Conservation (phyloP, 495 filamentous ascomycete species). For the Lindgomyces ingoldianus region DNA sequence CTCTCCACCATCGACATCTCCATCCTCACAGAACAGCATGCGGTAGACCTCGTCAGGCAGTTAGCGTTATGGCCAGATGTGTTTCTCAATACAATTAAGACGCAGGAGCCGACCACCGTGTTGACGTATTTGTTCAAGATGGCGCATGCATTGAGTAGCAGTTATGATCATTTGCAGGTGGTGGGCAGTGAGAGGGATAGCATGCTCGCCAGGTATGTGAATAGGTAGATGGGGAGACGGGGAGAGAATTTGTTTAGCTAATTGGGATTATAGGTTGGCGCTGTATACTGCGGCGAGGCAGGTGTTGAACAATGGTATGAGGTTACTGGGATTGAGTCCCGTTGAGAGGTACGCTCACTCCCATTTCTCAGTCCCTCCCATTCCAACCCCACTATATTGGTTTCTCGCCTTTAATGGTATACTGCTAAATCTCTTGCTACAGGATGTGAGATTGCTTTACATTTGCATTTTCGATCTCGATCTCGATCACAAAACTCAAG, state of each 20-base stretch:
- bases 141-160: constrained; percentile 43
- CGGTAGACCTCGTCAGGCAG: constrained; percentile 59
- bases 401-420: too few relatives aligned
- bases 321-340: constrained; percentile 48
- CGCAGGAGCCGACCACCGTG: constrained; percentile 63
- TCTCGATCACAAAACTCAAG: too few relatives aligned
- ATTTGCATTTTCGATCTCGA: too few relatives aligned
- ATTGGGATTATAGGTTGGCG: constrained; percentile 35
- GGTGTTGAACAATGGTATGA: constrained; percentile 49
- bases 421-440: too few relatives aligned
- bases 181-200: constrained; percentile 41
- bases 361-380: background rate
- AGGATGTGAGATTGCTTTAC: too few relatives aligned
- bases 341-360: constrained; percentile 43
- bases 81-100: constrained; percentile 61
- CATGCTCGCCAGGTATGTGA: constrained; percentile 36
- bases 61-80: constrained; percentile 66
- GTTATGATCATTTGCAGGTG: constrained; percentile 47
- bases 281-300: constrained; percentile 44
- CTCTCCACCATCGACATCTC: constrained; percentile 54
- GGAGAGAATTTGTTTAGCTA: too few relatives aligned
- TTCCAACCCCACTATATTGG: too few relatives aligned
- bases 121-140: constrained; percentile 50
- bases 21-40: constrained; percentile 59
- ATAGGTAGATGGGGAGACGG: too few relatives aligned